phyloP scores from a whole-genome alignment of 2,329 filamentous ascomycete genomes.

The Phaeosphaeriaceae sp. region DNA sequence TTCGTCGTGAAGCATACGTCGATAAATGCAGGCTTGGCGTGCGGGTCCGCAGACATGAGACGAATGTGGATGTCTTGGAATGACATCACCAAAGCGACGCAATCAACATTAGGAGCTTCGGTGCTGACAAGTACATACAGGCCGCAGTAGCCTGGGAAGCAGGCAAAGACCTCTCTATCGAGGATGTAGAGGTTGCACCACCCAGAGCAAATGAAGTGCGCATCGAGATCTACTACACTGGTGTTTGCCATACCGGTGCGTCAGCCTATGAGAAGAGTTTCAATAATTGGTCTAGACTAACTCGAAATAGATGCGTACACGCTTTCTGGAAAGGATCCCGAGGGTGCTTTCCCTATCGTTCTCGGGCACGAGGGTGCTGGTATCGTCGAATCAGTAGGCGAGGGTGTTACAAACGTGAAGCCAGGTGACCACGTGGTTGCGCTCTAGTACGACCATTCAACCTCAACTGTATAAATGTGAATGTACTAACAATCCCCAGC shows the following conservation, averaged over 20 bases:
- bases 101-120: conserved; percentile 1
- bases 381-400: conserved; percentile 68
- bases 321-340: conserved; percentile 83
- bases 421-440: conserved; percentile 80
- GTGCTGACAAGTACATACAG: conserved; percentile 49
- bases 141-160: conserved; percentile 98
- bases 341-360: conserved; percentile 63
- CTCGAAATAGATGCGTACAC: conserved; percentile 64
- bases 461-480: background rate
- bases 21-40: conserved; percentile 24
- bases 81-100: background rate
- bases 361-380: conserved; percentile 52
- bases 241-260: conserved; percentile 95
- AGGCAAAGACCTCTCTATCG: conserved; percentile 84
- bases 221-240: conserved; percentile 96
- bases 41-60: conserved; percentile 35
- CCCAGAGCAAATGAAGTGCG: conserved; percentile 93
- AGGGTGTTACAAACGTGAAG: conserved; percentile 95
- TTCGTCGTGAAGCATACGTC: background rate
- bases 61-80: conserved; percentile 6
- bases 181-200: conserved; percentile 90
- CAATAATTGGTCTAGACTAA: background rate
- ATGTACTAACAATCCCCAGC: conserved; percentile 57
- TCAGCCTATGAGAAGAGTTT: background rate
- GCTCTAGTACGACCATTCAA: conserved; percentile 43